Base-by-base conservation (phyloP, 75 land plant species). In the Cupressus sempervirens region DNA sequence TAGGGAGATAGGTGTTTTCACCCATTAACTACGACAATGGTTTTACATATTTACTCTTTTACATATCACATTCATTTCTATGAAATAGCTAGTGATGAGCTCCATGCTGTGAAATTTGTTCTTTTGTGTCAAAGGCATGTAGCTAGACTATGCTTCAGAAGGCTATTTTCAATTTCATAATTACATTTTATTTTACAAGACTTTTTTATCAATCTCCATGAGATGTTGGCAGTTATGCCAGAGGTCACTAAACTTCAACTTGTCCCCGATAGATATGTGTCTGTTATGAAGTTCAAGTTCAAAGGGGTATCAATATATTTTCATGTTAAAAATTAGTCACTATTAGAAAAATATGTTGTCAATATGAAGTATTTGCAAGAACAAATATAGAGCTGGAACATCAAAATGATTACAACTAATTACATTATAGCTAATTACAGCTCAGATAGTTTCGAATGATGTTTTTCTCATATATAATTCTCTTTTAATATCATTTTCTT, bases 221-320 rank as follows among this genome's bases (percentile, higher is more conserved):
- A 70, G 56, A 86, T 90, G 85, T 76, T 90, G 20, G 77, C 36
- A 29, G 84, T 50, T 58, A 89, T 86, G 84, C 81, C 73, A 20
- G 91, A 89, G 70, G 91, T 90, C 52, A 84, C 88, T 43, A 91
- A 89, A 81, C 91, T 90, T 46, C 91, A 90, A 76, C 88, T 91
- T 50, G 91, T 90, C 18, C 91, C 91, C 48, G 91, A 90, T 68
- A 88, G 91, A 45, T 90, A 90, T 82, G 91, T 90, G 1, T 91
- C 91, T 26, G 91, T 90, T 43, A 86, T 90, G 88, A 90, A 86
- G 80, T 90, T 90, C 48, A 89, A 90, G 81, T 90, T 90, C 84
- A 81, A 76, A 65, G 91, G 91, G 26, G 86, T 90, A 54, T 86
- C 90, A n/a, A 90, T 90, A 74, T 91, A 90, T 82, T 86, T 90